Percentiles rank a stretch among this genome's conserved stretches.
Conservation (phyloP, 305 asterid species). For the Fraxinus baroniana region DNA sequence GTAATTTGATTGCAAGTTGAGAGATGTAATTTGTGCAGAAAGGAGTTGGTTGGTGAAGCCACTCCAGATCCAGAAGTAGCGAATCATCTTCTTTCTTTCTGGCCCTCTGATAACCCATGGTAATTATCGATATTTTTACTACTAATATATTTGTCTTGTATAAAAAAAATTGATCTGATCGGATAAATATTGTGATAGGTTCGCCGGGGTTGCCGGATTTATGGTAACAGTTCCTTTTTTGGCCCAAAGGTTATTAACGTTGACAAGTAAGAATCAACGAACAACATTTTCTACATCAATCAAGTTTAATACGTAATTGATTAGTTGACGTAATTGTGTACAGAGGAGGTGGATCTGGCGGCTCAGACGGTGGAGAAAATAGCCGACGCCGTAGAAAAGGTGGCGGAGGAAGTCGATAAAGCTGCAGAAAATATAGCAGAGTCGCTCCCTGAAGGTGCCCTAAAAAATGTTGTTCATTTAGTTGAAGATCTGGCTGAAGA, state of each 20-base stretch:
- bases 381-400: not conserved
- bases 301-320: not conserved
- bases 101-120: conserved; percentile 2
- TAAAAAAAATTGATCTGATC: not conserved
- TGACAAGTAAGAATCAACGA: not conserved
- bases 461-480: not conserved
- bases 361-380: conserved; percentile 9
- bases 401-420: conserved; percentile 4
- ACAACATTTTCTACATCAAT: not conserved
- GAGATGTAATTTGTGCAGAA: not conserved
- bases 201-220: not conserved
- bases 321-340: not conserved
- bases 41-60: not conserved
- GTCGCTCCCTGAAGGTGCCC: not conserved
- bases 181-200: not conserved
- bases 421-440: not conserved
- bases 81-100: not conserved
- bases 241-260: not conserved
- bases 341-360: conserved; percentile 4
- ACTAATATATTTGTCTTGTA: not conserved
- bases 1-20: not conserved
- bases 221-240: not conserved
- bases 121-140: not conserved
- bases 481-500: conserved; percentile 5
- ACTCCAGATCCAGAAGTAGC: not conserved